Evolutionary conservation across 352 stramenopile species (phyloP).

Genomic region (Pythium vanterpoolii): DNA sequence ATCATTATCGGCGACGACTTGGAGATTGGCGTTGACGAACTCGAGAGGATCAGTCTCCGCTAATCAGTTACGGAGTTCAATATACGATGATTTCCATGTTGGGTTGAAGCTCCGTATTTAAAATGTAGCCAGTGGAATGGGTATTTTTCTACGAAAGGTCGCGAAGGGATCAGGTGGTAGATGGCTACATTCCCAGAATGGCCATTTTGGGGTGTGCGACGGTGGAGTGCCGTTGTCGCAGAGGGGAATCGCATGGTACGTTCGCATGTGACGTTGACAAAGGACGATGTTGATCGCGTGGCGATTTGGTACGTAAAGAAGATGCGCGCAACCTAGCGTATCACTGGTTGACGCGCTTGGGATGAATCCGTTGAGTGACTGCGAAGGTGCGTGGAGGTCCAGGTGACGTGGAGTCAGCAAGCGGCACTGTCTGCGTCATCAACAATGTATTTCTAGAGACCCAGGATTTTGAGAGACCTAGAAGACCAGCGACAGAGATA

Average conservation of each 20-base stretch:
- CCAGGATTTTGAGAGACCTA: neutral
- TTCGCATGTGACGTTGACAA: neutral
- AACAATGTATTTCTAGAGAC: neutral
- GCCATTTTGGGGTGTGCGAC: neutral
- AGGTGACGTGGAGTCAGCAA: neutral
- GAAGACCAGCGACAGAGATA: neutral
- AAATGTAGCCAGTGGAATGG: neutral
- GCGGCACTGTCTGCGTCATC: neutral
- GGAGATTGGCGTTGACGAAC: neutral
- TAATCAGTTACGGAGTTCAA: neutral
- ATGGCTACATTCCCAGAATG: too few relatives aligned
- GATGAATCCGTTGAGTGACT: neutral
- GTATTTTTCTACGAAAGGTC: too few relatives aligned
- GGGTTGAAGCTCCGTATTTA: neutral
- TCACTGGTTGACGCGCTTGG: neutral
- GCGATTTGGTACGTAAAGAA: neutral
- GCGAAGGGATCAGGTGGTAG: too few relatives aligned
- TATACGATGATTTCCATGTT: neutral
- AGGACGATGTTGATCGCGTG: neutral
- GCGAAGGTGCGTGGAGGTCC: neutral
- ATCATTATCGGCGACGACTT: neutral
- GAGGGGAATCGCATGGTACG: neutral
- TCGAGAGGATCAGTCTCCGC: neutral
- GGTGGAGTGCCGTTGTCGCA: neutral
- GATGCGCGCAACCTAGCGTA: neutral